Evolutionary conservation across 495 filamentous ascomycete species (phyloP).

Genomic region (Penicillium lividum): DNA sequence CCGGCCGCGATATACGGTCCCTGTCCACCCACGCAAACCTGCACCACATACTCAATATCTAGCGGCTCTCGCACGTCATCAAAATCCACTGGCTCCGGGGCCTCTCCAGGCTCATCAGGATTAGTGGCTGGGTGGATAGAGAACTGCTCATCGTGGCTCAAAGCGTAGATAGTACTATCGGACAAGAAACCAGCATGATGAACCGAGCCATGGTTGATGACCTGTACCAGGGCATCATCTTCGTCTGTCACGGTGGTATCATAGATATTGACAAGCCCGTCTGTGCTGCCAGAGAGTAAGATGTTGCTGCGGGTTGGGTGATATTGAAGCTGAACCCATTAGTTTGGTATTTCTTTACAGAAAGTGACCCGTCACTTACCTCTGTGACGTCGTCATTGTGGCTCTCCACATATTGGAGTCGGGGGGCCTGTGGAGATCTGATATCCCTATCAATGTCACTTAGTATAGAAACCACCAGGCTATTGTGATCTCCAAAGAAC

Average conservation of each 20-base stretch:
- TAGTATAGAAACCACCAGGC: slow-evolving; percentile 10
- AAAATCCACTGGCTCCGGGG: slow-evolving; percentile 56
- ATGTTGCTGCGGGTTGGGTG: slow-evolving; percentile 63
- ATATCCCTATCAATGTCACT: slow-evolving; percentile 60
- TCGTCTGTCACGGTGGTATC: slow-evolving; percentile 74
- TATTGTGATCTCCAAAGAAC: slow-evolving; percentile 10
- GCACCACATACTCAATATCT: slow-evolving; percentile 79
- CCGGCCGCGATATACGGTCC: slow-evolving; percentile 47
- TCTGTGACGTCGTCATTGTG: slow-evolving; percentile 93
- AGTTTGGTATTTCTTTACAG: slow-evolving; percentile 13
- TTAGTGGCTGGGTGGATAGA: slow-evolving; percentile 72
- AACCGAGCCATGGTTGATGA: slow-evolving; percentile 87
- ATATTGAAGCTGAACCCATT: slow-evolving; percentile 60
- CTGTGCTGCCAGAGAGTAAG: slow-evolving; percentile 86
- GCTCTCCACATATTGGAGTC: slow-evolving; percentile 73
- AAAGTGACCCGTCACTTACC: slow-evolving; percentile 37
- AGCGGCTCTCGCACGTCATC: slow-evolving; percentile 74
- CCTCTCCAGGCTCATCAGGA: slow-evolving; percentile 54
- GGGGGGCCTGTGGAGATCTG: slow-evolving; percentile 54
- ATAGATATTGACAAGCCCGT: slow-evolving; percentile 85
- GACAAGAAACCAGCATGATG: slow-evolving; percentile 82
- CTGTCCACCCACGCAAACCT: slow-evolving; percentile 62
- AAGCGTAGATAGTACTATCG: slow-evolving; percentile 65
- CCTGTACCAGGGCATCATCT: slow-evolving; percentile 81
- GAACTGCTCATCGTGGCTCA: slow-evolving; percentile 80